phyloP scores from a whole-genome alignment of 352 stramenopile species.

The Phytopythium chamaehyphon region DNA sequence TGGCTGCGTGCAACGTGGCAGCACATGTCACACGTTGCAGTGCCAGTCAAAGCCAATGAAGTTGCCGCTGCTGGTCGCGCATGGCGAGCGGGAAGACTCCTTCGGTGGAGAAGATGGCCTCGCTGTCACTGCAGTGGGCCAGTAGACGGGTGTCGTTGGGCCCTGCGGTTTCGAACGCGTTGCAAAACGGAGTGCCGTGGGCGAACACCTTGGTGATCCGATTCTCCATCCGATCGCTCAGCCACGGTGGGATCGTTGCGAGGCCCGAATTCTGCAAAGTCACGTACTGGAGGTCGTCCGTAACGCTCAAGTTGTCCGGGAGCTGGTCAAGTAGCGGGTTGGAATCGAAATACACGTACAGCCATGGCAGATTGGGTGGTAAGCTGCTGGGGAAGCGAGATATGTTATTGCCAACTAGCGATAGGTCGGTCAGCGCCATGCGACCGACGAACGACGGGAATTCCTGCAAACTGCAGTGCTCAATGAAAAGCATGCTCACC shows the following conservation, averaged over 20 bases:
- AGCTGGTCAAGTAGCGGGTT: conserved; percentile 19
- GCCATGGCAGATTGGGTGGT: conserved; percentile 5
- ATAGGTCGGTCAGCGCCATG: conserved; percentile 29
- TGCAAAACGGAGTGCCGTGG: conserved; percentile 13
- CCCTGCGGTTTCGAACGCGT: background rate
- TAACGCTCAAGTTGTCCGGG: conserved; percentile 7
- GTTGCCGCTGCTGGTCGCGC: conserved; percentile 9
- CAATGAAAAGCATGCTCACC: conserved; percentile 32
- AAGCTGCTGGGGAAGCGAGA: conserved; percentile 21
- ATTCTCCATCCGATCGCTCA: background rate
- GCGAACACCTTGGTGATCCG: conserved; percentile 6
- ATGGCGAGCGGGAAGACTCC: conserved; percentile 18
- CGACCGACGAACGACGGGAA: conserved; percentile 13
- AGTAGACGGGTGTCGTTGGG: background rate
- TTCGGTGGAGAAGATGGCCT: conserved; percentile 8
- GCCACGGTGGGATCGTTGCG: conserved; percentile 11
- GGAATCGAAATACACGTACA: conserved; percentile 37
- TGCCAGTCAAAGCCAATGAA: background rate
- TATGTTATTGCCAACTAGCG: conserved; percentile 37
- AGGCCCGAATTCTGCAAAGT: conserved; percentile 15
- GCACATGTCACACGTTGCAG: conserved; percentile 3
- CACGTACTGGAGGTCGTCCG: conserved; percentile 8
- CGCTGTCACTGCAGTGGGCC: conserved; percentile 3
- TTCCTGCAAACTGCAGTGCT: conserved; percentile 28
- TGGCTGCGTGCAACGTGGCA: no score